Percentiles rank a stretch among this genome's conserved stretches.
These are phyloP conservation scores for Dalechampia spathulata DNA, from an alignment of 441 rosid genomes.

Conservation along the genomic window DNA sequence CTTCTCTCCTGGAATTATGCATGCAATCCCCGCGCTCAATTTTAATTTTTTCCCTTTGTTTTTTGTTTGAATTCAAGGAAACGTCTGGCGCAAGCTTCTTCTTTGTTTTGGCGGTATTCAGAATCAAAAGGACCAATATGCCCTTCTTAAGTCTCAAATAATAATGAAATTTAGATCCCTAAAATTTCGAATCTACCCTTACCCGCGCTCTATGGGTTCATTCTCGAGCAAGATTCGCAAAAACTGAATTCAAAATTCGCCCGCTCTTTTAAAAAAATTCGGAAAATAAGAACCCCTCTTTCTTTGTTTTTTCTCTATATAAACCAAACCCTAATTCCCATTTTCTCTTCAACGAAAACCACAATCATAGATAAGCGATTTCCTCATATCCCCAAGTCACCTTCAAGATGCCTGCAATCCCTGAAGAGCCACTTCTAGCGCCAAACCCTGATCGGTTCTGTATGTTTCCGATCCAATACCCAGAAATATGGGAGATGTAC, in stretches of 20 bases:
- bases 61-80: too few relatives aligned
- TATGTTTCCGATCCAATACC: conserved; percentile 32
- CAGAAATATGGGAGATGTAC: conserved; percentile 32
- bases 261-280: conserved; percentile 16
- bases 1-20: too few relatives aligned
- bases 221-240: conserved; percentile 35
- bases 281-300: not conserved
- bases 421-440: conserved; percentile 25
- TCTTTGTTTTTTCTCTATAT: conserved; percentile 10
- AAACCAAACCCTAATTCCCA: not conserved
- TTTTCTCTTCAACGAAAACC: too few relatives aligned
- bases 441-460: conserved; percentile 25
- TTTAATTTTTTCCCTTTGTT: too few relatives aligned
- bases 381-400: too few relatives aligned
- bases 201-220: not conserved
- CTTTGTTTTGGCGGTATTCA: too few relatives aligned
- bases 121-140: too few relatives aligned
- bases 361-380: too few relatives aligned
- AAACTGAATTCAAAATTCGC: conserved; percentile 14
- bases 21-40: too few relatives aligned
- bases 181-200: conserved; percentile 8
- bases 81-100: too few relatives aligned
- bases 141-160: too few relatives aligned
- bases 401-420: conserved; percentile 19
- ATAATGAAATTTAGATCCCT: too few relatives aligned